phyloP scores from a whole-genome alignment of 73 alveolate genomes.

The Stentor roeselii region DNA sequence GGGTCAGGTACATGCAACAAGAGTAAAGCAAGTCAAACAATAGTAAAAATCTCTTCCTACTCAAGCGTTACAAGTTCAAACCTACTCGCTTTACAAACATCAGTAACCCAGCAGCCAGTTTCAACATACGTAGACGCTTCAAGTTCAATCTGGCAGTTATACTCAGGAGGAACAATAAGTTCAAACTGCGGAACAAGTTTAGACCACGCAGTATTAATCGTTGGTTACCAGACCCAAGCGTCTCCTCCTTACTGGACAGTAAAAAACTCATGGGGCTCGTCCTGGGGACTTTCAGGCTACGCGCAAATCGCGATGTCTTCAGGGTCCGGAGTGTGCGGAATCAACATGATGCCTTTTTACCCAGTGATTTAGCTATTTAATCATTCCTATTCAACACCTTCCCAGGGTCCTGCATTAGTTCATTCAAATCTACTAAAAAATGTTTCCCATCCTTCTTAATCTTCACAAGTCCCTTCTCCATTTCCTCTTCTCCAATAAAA shows the following conservation, averaged over 20 bases:
- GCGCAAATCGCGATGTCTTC: slow-evolving; percentile 45
- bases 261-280: slow-evolving; percentile 89
- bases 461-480: neutral
- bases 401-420: neutral
- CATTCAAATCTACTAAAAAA: neutral
- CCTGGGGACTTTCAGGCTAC: slow-evolving; percentile 85
- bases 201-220: slow-evolving; percentile 92
- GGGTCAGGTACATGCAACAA: neutral
- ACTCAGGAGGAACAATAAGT: slow-evolving; percentile 53
- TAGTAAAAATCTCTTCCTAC: neutral
- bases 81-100: slow-evolving; percentile 34
- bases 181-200: slow-evolving; percentile 52
- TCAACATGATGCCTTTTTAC: neutral
- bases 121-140: slow-evolving; percentile 53
- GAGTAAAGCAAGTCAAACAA: neutral
- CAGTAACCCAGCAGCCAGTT: slow-evolving; percentile 62
- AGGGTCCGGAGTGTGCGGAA: slow-evolving; percentile 17
- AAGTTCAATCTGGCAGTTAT: slow-evolving; percentile 19
- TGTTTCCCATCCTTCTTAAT: neutral
- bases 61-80: slow-evolving; percentile 33
- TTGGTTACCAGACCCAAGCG: slow-evolving; percentile 66
- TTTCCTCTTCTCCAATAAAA: neutral
- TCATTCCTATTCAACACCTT: too few relatives aligned
- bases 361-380: neutral
- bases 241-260: slow-evolving; percentile 62